These are phyloP conservation scores for Zygosaccharomyces kombuchaensis DNA, from an alignment of 805 yeast genomes.

Conservation along the genomic window DNA sequence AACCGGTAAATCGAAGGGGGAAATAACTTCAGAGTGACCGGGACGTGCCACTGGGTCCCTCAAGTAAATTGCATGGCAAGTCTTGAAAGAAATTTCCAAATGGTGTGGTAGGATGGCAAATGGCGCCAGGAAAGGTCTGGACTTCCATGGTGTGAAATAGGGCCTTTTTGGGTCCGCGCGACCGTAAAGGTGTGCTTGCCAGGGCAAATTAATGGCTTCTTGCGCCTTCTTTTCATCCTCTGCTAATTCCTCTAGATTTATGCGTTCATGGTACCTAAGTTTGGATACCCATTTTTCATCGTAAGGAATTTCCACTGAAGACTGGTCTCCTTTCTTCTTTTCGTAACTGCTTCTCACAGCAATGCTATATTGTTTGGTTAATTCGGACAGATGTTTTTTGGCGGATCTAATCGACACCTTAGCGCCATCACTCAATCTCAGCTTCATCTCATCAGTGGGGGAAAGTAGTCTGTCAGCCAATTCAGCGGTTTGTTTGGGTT, in stretches of 20 bases:
- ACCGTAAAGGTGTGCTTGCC: slow-evolving; percentile 78
- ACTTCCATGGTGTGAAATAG: slow-evolving; percentile 95
- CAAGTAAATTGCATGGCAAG: slow-evolving; percentile 94
- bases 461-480: slow-evolving; percentile 18
- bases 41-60: slow-evolving; percentile 98
- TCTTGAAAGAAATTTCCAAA: slow-evolving; percentile 80
- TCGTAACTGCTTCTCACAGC: slow-evolving; percentile 33
- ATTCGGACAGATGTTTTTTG: slow-evolving; percentile 24
- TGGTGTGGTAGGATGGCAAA: slow-evolving; percentile 91
- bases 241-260: slow-evolving; percentile 42
- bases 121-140: slow-evolving; percentile 89
- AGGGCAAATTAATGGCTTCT: slow-evolving; percentile 58
- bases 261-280: slow-evolving; percentile 40
- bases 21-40: slow-evolving; percentile 90
- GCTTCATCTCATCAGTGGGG: slow-evolving; percentile 22
- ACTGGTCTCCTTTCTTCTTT: slow-evolving; percentile 20
- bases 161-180: slow-evolving; percentile 71
- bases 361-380: slow-evolving; percentile 23
- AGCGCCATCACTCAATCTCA: slow-evolving; percentile 21
- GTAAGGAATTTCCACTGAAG: slow-evolving; percentile 36
- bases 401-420: slow-evolving; percentile 27
- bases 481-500: slow-evolving; percentile 13
- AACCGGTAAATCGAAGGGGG: slow-evolving; percentile 76
- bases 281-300: slow-evolving; percentile 50
- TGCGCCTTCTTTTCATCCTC: slow-evolving; percentile 49